Base-by-base conservation (phyloP, 805 yeast species). In the Suhomyces xylopsoci region DNA sequence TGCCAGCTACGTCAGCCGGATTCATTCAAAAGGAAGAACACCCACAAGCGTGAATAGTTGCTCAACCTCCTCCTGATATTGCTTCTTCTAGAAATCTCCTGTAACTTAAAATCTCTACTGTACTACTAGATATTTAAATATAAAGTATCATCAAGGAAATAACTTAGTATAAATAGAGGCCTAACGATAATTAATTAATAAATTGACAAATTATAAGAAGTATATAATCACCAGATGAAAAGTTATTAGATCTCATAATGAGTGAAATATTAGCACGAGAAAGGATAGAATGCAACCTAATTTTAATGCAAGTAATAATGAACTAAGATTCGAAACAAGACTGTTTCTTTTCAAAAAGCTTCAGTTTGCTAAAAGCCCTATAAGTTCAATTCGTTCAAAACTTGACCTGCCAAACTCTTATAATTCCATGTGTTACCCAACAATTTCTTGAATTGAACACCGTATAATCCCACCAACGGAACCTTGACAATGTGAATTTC, bases 381-480 rank as follows among this genome's bases (percentile, higher is more conserved):
- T 57, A 88, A 72, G 56, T 86, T 84, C 66, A 89, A 76, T 58
- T 87, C 88, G 54, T 79, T 79, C 68, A 92, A 80, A 48, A 92
- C 87, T 66, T 85, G 90, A 51, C 93, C 85, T 1, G 97, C 97
- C 64, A 92, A 76, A 8, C 91, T 85, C 74, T 93, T 92, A 72
- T 92, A 92, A 72, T 87, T 82, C 97, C 97, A 92, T 1, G 97
- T 90, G 67, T 93, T 91, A 63, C 98, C 98, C 53, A 88, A 80
- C 28, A 92, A 80, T 67, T 92, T 92, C 78, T 93, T 93, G 76
- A 92, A 91, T 68, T 93, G 97, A 47, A 92, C 92, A 69, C 98
- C 98, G 58, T 88, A 91, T 54, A 93, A 76, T 4, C 96, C 90
- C 51, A 92, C 88, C 58, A 92, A 79, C 45, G 97, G 96, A 47